These are phyloP conservation scores for Verticillium nonalfalfae DNA, from an alignment of 2,329 filamentous ascomycete species.

Conservation along the genomic window DNA sequence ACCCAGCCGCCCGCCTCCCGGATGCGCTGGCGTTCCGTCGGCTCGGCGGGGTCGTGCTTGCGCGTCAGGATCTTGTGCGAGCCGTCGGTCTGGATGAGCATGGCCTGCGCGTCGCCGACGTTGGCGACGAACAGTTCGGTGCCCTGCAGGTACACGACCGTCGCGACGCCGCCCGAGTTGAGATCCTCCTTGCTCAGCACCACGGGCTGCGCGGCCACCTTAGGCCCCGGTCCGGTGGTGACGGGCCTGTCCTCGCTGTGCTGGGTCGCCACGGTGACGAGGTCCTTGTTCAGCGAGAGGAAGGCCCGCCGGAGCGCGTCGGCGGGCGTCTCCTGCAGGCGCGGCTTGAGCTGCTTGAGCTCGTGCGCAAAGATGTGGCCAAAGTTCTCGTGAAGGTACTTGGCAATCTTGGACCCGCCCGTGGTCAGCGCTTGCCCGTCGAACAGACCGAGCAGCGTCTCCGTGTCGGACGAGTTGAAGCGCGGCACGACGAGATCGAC, in stretches of 20 bases:
- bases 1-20: constrained; percentile 94
- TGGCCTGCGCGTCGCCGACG: constrained; percentile 91
- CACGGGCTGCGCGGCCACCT: constrained; percentile 65
- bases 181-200: constrained; percentile 85
- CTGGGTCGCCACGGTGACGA: constrained; percentile 78
- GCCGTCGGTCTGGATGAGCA: constrained; percentile 86
- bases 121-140: constrained; percentile 93
- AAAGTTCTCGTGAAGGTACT: constrained; percentile 95
- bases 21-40: constrained; percentile 77
- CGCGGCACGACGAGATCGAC: constrained; percentile 92
- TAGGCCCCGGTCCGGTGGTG: constrained; percentile 46
- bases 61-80: constrained; percentile 76
- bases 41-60: constrained; percentile 90
- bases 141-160: constrained; percentile 81
- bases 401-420: constrained; percentile 91
- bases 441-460: constrained; percentile 90
- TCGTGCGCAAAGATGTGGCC: constrained; percentile 77
- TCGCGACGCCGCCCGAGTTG: constrained; percentile 84
- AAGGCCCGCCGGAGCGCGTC: constrained; percentile 87
- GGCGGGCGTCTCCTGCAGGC: constrained; percentile 65
- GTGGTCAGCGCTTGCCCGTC: constrained; percentile 86
- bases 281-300: constrained; percentile 84
- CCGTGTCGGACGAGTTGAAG: constrained; percentile 83
- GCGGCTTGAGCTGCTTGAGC: constrained; percentile 63
- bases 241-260: constrained; percentile 67